phyloP scores from a whole-genome alignment of 1,139 yeast genomes.

The Yamadazyma dendronema region DNA sequence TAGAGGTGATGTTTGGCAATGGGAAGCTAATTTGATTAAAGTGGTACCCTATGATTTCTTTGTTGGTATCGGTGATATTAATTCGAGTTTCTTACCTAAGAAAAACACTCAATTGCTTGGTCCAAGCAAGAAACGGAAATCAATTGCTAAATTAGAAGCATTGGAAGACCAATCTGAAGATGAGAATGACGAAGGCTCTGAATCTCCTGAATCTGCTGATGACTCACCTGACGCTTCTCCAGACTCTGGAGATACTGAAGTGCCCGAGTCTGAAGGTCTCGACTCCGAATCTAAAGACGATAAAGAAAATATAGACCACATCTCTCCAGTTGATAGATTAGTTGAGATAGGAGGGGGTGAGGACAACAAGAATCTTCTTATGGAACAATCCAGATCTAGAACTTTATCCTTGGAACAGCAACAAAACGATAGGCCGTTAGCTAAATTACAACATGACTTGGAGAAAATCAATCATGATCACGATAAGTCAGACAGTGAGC shows the following conservation, averaged over 20 bases:
- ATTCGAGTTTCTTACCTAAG: conserved; percentile 86
- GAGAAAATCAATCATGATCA: conserved; percentile 51
- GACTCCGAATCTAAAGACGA: conserved; percentile 10
- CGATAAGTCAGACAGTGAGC: conserved; percentile 14
- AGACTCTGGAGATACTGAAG: too few species aligned
- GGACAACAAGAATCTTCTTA: conserved; percentile 41
- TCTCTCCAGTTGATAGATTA: conserved; percentile 47
- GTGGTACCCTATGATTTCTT: conserved; percentile 96
- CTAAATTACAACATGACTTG: conserved; percentile 74
- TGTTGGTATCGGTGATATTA: conserved; percentile 97
- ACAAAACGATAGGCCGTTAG: conserved; percentile 76
- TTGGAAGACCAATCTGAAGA: conserved; percentile 13
- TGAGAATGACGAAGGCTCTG: conserved; percentile 21
- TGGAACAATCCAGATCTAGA: conserved; percentile 56
- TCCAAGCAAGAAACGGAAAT: conserved; percentile 59
- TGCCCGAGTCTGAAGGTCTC: conserved; percentile 3
- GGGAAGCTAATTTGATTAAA: conserved; percentile 88
- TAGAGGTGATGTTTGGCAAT: conserved; percentile 98
- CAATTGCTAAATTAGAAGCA: conserved; percentile 52
- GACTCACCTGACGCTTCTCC: conserved; percentile 1
- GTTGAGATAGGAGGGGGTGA: conserved; percentile 50
- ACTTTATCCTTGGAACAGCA: conserved; percentile 62
- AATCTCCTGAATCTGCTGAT: conserved; percentile 8
- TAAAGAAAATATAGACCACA: conserved; percentile 12
- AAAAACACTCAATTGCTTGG: conserved; percentile 71